Conservation (phyloP, 306 rosid species). For the Sechiopsis laciniata region DNA sequence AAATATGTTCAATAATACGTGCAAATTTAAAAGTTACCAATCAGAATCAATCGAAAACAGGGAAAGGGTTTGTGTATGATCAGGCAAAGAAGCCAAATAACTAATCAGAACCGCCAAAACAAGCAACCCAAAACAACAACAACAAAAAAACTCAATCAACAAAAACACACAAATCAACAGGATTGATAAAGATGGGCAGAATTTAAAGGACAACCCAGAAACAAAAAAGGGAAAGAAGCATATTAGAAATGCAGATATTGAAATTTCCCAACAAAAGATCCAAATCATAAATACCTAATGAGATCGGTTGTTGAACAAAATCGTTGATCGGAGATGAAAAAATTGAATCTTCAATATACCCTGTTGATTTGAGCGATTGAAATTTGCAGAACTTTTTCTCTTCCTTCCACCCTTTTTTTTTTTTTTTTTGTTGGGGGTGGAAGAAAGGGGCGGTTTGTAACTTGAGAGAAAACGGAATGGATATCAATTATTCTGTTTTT, state of each 20-base stretch:
- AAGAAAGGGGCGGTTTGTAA: neutral
- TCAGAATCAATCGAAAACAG: neutral
- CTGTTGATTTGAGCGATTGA: neutral
- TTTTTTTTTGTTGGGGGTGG: neutral
- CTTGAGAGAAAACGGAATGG: too few relatives aligned
- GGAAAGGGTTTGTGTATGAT: neutral
- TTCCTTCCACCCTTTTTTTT: neutral
- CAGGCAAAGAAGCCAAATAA: neutral
- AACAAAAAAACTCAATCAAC: too few relatives aligned
- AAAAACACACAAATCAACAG: too few relatives aligned
- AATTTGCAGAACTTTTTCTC: constrained; percentile 6
- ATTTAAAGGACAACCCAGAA: neutral
- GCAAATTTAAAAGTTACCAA: neutral
- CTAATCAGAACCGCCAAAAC: neutral
- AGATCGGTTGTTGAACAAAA: constrained; percentile 7
- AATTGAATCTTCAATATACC: constrained; percentile 14
- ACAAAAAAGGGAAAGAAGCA: neutral
- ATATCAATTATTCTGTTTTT: too few relatives aligned
- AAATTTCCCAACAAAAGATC: neutral
- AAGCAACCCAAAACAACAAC: neutral
- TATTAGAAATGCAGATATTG: neutral
- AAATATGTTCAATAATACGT: neutral
- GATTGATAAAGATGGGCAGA: neutral
- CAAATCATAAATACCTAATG: constrained; percentile 5
- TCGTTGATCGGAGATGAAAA: neutral